These are phyloP conservation scores for Boletellus emodensis DNA, from an alignment of 768 basidiomycete genomes.

Conservation along the genomic window DNA sequence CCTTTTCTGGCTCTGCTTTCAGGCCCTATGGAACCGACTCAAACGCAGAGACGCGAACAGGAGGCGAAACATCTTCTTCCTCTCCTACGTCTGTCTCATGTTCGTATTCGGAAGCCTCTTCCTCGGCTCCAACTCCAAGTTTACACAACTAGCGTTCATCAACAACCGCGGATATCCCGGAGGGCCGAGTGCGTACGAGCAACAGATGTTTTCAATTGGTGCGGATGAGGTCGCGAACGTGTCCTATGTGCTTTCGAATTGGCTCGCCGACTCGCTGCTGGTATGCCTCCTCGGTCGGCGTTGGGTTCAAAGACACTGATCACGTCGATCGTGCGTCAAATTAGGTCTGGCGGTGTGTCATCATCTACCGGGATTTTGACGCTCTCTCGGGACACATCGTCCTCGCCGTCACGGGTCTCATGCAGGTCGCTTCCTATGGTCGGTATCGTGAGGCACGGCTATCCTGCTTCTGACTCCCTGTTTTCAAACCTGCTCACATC, in stretches of 20 bases:
- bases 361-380: constrained; percentile 24
- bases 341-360: constrained; percentile 29
- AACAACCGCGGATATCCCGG: constrained; percentile 25
- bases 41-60: constrained; percentile 11
- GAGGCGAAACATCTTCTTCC: constrained; percentile 18
- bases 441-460: background rate
- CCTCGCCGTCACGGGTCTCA: constrained; percentile 16
- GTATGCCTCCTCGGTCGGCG: constrained; percentile 4
- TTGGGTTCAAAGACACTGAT: background rate
- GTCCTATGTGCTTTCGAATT: constrained; percentile 27
- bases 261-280: constrained; percentile 25
- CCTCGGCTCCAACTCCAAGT: constrained; percentile 25
- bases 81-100: constrained; percentile 21
- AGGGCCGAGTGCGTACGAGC: constrained; percentile 21
- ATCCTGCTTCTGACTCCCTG: background rate
- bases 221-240: constrained; percentile 24
- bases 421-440: constrained; percentile 27
- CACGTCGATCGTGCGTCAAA: background rate
- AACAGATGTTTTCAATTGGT: constrained; percentile 27
- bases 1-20: constrained; percentile 23
- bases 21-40: constrained; percentile 15
- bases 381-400: constrained; percentile 11
- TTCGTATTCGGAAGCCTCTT: constrained; percentile 25
- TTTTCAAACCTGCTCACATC: background rate
- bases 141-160: constrained; percentile 30